Evolutionary conservation across 2,329 filamentous ascomycete genomes (phyloP).

Genomic region (Penicillium psychrosexuale): DNA sequence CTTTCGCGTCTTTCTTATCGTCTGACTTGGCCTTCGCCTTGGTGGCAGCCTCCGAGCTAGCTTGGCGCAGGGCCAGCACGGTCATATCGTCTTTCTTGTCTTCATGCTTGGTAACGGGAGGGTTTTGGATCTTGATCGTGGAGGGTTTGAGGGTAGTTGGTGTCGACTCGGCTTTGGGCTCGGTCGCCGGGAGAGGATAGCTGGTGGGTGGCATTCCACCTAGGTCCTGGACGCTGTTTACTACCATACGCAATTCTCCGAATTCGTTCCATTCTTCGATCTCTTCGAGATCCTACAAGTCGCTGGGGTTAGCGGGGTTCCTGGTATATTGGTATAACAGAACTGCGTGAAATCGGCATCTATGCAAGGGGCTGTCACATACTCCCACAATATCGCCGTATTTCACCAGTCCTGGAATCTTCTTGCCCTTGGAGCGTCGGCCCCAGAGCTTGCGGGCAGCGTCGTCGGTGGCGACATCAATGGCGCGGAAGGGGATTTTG

Average conservation of each 20-base stretch:
- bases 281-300: slow-evolving; percentile 75
- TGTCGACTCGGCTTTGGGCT: slow-evolving; percentile 24
- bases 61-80: slow-evolving; percentile 44
- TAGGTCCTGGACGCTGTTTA: slow-evolving; percentile 50
- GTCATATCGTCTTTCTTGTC: slow-evolving; percentile 38
- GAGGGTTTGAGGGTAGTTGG: slow-evolving; percentile 28
- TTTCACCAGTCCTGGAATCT: slow-evolving; percentile 85
- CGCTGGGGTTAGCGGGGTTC: neutral
- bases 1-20: slow-evolving; percentile 18
- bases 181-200: slow-evolving; percentile 22
- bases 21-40: slow-evolving; percentile 33
- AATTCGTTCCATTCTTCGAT: slow-evolving; percentile 99
- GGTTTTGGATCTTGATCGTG: slow-evolving; percentile 43
- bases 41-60: slow-evolving; percentile 40
- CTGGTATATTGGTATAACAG: neutral
- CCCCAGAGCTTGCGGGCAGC: slow-evolving; percentile 87
- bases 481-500: slow-evolving; percentile 85
- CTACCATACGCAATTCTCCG: slow-evolving; percentile 84
- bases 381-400: slow-evolving; percentile 82
- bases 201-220: slow-evolving; percentile 33
- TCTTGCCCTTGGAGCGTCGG: slow-evolving; percentile 77
- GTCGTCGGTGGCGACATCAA: slow-evolving; percentile 88
- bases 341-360: neutral
- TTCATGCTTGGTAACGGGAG: slow-evolving; percentile 32
- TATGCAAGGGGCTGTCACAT: slow-evolving; percentile 42